Conservation (phyloP, 805 yeast species). For the Metschnikowia hibisci region DNA sequence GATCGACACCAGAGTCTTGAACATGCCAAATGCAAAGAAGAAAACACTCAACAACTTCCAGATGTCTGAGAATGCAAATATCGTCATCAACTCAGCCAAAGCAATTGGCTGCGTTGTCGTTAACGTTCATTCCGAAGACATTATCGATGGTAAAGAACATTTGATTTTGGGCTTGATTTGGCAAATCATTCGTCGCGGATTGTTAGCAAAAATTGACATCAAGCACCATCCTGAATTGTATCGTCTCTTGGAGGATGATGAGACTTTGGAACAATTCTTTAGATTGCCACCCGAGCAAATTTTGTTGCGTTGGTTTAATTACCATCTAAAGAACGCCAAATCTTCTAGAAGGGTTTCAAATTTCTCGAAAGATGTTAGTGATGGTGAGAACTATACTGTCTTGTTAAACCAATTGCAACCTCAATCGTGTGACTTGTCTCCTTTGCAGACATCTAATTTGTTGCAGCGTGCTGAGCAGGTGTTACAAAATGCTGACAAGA, state of each 20-base stretch:
- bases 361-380: constrained; percentile 83
- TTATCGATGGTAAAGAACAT: constrained; percentile 91
- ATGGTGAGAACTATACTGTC: constrained; percentile 93
- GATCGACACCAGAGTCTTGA: constrained; percentile 94
- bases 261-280: constrained; percentile 92
- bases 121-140: constrained; percentile 94
- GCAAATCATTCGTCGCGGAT: constrained; percentile 97
- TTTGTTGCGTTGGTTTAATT: constrained; percentile 94
- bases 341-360: constrained; percentile 83
- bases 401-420: constrained; percentile 87
- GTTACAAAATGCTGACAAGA: constrained; percentile 79
- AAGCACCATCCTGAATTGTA: constrained; percentile 95
- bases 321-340: constrained; percentile 88
- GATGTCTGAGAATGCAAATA: constrained; percentile 95
- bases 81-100: constrained; percentile 96
- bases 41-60: constrained; percentile 88
- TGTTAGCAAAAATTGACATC: constrained; percentile 91
- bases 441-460: constrained; percentile 74
- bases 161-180: constrained; percentile 87
- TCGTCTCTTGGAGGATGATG: constrained; percentile 91
- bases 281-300: constrained; percentile 98
- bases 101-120: constrained; percentile 99
- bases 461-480: constrained; percentile 84
- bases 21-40: constrained; percentile 70
- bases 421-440: constrained; percentile 72